Base-by-base conservation (phyloP, 495 filamentous ascomycete species). In the Penicillium argentinense region DNA sequence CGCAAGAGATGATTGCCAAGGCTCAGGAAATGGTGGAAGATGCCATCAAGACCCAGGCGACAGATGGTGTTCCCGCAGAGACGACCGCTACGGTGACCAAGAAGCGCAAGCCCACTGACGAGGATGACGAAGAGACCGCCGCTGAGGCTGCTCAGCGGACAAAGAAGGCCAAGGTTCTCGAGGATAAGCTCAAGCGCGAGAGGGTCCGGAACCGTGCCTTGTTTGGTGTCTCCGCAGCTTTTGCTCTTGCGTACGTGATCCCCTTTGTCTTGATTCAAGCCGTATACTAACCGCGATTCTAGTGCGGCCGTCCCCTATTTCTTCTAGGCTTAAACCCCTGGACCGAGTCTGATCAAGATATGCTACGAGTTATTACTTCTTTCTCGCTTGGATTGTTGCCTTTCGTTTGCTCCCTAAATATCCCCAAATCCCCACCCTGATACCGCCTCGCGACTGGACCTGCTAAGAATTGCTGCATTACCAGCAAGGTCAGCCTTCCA, bases 11-110 rank as follows among this genome's bases (percentile, higher is more conserved):
- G 85, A 83, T 97, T 34, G 84, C 81, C 36, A 79, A 87, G 64
- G 93, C 93, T 5, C 89, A 86, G 63, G 82, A 83, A 53, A 96
- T 97, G 89, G 93, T 97, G 5, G 80, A 86, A 40, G 87, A 87
- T 42, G 90, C 88, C 30, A 76, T 75, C 36, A 81, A 83, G 50
- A 64, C 80, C 34, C 75, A 83, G 23, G 65, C 66, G 1, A 32
- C 40, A 13, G 71, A 71, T 8, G 57, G 51, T 19, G 46, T 64
- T n/a, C 47, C 60, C 16, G 59, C 60, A 5, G 58, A 69, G n/a
- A 62, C 68, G 21, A 57, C 72, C 27, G 74, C 66, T 27, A 83
- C 77, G 60, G 63, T 67, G 40, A 60, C 66, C 16, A 68, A 63
- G 60, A 97, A 97, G 78, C 82, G 93, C 54, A 97, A 96, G 72